phyloP scores from a whole-genome alignment of 768 basidiomycete genomes.

The Leccinum rimulosum region DNA sequence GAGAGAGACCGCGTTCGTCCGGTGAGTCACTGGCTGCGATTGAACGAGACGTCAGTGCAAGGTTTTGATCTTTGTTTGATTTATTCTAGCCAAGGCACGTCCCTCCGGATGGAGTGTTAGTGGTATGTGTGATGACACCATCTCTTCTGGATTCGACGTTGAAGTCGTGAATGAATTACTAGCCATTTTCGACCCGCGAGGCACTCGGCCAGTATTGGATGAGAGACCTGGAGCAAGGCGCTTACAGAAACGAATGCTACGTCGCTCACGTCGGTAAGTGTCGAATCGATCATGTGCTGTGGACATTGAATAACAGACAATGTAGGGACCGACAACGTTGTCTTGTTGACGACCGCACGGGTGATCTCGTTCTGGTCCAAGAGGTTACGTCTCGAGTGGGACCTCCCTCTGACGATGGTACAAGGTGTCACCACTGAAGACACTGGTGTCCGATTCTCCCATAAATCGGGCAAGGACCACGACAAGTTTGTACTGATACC shows the following conservation, averaged over 20 bases:
- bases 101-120: constrained; percentile 82
- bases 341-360: constrained; percentile 74
- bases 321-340: constrained; percentile 75
- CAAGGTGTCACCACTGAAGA: constrained; percentile 88
- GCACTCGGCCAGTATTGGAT: constrained; percentile 97
- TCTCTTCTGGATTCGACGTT: neutral
- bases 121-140: constrained; percentile 47
- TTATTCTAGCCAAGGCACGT: constrained; percentile 74
- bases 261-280: constrained; percentile 87
- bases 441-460: constrained; percentile 83
- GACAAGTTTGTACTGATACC: constrained; percentile 77
- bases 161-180: neutral
- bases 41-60: constrained; percentile 1
- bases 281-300: neutral
- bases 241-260: constrained; percentile 80
- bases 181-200: constrained; percentile 90
- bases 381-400: constrained; percentile 87
- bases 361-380: constrained; percentile 84
- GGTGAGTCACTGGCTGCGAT: constrained; percentile 39
- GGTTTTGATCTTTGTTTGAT: neutral
- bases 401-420: constrained; percentile 82
- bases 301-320: constrained; percentile 47
- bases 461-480: constrained; percentile 72
- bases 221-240: constrained; percentile 88
- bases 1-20: constrained; percentile 83